Evolutionary conservation across 805 yeast species (phyloP), one percentile per base, ranked within the genome.

Genomic region (Saitoella complicata): DNA sequence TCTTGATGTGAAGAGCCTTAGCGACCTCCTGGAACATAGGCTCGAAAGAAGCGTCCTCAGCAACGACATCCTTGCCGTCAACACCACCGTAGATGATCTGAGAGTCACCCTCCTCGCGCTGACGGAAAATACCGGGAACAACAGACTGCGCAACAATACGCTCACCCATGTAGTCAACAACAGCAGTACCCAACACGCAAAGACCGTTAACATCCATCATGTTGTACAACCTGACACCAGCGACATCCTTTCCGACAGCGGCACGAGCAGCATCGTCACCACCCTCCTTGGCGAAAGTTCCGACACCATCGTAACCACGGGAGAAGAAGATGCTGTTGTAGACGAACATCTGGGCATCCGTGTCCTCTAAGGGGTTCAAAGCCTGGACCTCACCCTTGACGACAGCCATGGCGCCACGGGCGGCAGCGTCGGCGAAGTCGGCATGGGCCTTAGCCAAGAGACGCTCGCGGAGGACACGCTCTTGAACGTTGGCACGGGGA

Each of bases 131-230:
- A 48, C 97, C 97, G 10, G 98, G 98, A 39, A 88, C 94, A 8
- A 95, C 95, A 9, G 95, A 83, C 66, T 88, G 97, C 60, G 94
- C 84, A 36, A 88, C 71, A 35, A 88, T 68, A 60, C 97, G 74
- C 55, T 76, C 79, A 49, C 97, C 98, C 57, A 82, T 76, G 64
- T 75, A 88, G 61, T 88, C 97, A 45, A 88, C 83, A 47, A 86
- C 71, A n/a, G 87, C 71, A 4, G 96, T 82, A 54, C 83, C 73
- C 48, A 88, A 68, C 43, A 80, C 78, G 55, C 76, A 73, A 37
- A 86, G 68, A 39, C 78, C 83, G 7, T 64, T 64, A 33, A 75
- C 57, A 54, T 80, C 84, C 39, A 80, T 62, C 53, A 75, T 68
- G 65, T 80, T 80, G 58, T 88, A 66, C 48, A 72, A 70, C 55